A percentile compares a stretch with the other conserved stretches of the same genome.
Evolutionary conservation across 768 basidiomycete species (phyloP).

Genomic region (Leccinum barrowsii): DNA sequence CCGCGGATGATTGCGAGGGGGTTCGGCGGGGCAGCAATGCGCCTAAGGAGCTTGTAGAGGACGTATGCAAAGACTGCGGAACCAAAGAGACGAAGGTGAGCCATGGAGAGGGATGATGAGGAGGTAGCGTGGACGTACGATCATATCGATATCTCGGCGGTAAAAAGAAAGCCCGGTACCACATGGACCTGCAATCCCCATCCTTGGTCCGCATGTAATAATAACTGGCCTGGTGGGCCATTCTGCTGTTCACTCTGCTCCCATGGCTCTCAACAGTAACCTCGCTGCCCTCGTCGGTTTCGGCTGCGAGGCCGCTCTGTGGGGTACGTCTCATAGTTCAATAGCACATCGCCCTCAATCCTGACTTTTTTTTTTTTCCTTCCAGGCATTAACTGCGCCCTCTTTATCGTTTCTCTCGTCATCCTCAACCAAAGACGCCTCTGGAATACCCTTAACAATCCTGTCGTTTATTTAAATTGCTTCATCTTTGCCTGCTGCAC

Average conservation of each 20-base stretch:
- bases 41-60: slow-evolving; percentile 18
- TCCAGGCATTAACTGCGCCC: slow-evolving; percentile 20
- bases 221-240: background rate
- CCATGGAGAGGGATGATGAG: background rate
- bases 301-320: slow-evolving; percentile 34
- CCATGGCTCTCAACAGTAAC: slow-evolving; percentile 28
- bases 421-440: slow-evolving; percentile 18
- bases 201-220: background rate
- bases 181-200: background rate
- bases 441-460: slow-evolving; percentile 14
- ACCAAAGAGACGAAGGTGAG: background rate
- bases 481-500: slow-evolving; percentile 34
- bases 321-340: slow-evolving; percentile 25
- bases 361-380: too few species aligned
- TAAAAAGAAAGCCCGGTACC: background rate
- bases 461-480: slow-evolving; percentile 27
- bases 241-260: background rate
- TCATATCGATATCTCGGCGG: background rate
- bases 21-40: slow-evolving; percentile 3
- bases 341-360: background rate
- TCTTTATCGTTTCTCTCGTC: slow-evolving; percentile 29
- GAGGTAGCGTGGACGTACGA: background rate
- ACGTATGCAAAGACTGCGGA: slow-evolving; percentile 7
- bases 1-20: slow-evolving; percentile 26
- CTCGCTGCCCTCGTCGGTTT: slow-evolving; percentile 37